These are phyloP conservation scores for Arxiozyma heterogenica DNA, from an alignment of 1,139 yeast species.

Conservation along the genomic window DNA sequence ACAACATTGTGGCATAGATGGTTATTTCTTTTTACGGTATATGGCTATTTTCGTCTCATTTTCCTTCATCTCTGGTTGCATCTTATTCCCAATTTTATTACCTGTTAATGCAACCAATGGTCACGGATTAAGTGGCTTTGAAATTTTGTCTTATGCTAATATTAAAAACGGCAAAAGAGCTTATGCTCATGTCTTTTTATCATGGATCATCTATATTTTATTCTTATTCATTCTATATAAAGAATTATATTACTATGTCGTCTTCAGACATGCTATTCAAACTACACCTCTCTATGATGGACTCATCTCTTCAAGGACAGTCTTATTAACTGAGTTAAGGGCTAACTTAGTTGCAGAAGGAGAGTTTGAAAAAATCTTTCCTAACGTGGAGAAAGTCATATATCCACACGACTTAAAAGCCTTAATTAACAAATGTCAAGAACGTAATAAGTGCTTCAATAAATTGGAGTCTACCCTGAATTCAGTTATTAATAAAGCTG, in stretches of 20 bases:
- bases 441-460: constrained; percentile 45
- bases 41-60: constrained; percentile 53
- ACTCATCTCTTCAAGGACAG: constrained; percentile 54
- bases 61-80: constrained; percentile 52
- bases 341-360: constrained; percentile 41
- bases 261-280: constrained; percentile 58
- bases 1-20: constrained; percentile 79
- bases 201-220: constrained; percentile 58
- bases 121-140: constrained; percentile 45
- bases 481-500: constrained; percentile 46
- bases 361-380: constrained; percentile 47
- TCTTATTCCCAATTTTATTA: constrained; percentile 68
- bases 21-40: constrained; percentile 77
- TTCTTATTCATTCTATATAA: constrained; percentile 57
- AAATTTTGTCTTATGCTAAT: constrained; percentile 53
- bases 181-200: constrained; percentile 63
- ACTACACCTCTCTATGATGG: constrained; percentile 67
- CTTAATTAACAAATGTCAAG: constrained; percentile 44
- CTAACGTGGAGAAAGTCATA: constrained; percentile 54
- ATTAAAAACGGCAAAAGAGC: constrained; percentile 51
- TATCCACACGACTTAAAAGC: constrained; percentile 51
- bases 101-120: constrained; percentile 88
- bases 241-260: constrained; percentile 58
- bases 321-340: constrained; percentile 56
- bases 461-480: constrained; percentile 56